Base-by-base conservation (phyloP, 1,139 yeast species). In the Taphrina wiesneri region DNA sequence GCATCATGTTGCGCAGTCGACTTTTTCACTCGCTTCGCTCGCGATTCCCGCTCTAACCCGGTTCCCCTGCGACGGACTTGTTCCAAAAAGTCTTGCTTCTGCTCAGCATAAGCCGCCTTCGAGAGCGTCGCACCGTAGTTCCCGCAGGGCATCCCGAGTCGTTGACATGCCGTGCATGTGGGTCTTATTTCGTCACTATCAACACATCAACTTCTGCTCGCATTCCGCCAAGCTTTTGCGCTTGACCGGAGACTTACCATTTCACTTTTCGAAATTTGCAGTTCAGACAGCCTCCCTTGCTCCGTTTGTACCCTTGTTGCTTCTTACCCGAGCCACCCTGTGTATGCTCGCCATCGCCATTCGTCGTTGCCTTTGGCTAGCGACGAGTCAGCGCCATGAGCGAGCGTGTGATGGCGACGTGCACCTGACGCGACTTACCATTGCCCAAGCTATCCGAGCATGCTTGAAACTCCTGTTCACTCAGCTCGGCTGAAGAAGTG, bases 241-340 rank as follows among this genome's bases (percentile, higher is more conserved):
- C n/a, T n/a, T 17, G 9, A 13, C n/a, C 17, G 6, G 2, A 17
- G 25, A 19, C 62, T 0, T 51, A 60, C 64, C 64, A 60, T 41
- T 60, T 60, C 34, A 60, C 64, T 36, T 60, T 60, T 28, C 64
- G 36, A 21, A 60, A 60, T 43, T 60, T 60, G 64, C 64, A 60
- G 32, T 60, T 60, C 51, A 60, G 64, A 41, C 64, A 60, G 41
- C 64, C 64, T 39, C 56, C 57, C 52, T 51, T 60, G 57, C 57
- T 60, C 25, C 64, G 56, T 49, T 54, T 54, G 59, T 23, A 54
- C 2, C 59, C 59, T 36, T 54, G 46, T 21, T 54, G 59, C 23
- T 54, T 54, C 59, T 54, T 54, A 34, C 59, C 59, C 2, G 59
- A 23, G 21, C 56, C 56, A 19, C 30, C 43, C 53, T 49, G 36